Evolutionary conservation across 2,329 filamentous ascomycete species (phyloP), one percentile per base, ranked within the genome.

Genomic region (Cordyceps cateniannulata): DNA sequence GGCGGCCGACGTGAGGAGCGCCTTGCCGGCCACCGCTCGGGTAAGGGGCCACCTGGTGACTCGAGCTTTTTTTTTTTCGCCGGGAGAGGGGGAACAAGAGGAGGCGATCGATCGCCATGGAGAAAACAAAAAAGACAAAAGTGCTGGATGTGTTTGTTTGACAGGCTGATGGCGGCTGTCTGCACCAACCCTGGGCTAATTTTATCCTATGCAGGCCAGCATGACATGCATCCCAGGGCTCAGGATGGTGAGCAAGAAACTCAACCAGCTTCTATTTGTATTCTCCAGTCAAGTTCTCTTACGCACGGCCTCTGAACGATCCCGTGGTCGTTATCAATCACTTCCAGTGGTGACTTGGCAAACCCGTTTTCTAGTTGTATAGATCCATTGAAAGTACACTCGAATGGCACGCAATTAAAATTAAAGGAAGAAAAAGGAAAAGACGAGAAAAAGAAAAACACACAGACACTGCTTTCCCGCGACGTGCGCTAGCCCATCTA

Each of bases 171-270:
- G 32, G 53, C 42, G 32, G 53, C 42, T n/a, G 53, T 47, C 53
- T 56, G 53, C 53, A 56, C 45, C 53, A 35, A 56, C 42, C 53
- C 53, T 56, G 40, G 53, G 42, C 40, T 12, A 45, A 56, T 45
- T 47, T 56, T 25, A 20, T 25, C 32, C 40, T 18, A 45, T 29
- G 52, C 52, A 44, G 20, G 16, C n/a, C 7, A 5, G 24, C 32
- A 42, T 44, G 38, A 27, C 22, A 42, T 42, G 50, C 32, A 52
- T 24, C 14, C n/a, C 12, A 38, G 38, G 51, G 16, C 18, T 24
- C 20, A 38, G 16, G 38, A 54, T 54, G 51, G n/a, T 42, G 35
- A 42, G 14, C 10, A 42, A 42, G 20, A 1, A 38, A 20, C 20
- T 1, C 22, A 42, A 24, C 5, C 20, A 38, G 27, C 27, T 20